Evolutionary conservation across 2,329 filamentous ascomycete genomes (phyloP).

Genomic region (Verticillium zaregamsianum): DNA sequence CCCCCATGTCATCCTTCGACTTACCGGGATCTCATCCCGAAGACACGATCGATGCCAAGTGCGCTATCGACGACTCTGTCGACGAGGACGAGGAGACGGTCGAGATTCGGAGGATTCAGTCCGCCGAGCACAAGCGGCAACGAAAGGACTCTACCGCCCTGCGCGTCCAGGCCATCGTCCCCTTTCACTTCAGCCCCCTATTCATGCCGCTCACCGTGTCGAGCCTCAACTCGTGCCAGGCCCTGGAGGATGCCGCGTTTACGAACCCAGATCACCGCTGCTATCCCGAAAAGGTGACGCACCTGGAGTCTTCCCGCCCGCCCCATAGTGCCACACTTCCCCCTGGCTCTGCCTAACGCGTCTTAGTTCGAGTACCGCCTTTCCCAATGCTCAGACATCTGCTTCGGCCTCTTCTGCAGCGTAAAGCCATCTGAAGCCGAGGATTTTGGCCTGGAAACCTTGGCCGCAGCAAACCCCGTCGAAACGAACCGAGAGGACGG

Average conservation of each 20-base stretch:
- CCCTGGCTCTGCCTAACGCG: conserved; percentile 3
- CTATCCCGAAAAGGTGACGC: conserved; percentile 48
- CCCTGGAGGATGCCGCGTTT: conserved; percentile 53
- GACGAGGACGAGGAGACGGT: conserved; percentile 33
- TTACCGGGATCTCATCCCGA: neutral
- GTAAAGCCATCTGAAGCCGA: conserved; percentile 41
- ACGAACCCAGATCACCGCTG: conserved; percentile 44
- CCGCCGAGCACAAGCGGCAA: conserved; percentile 30
- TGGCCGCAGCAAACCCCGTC: conserved; percentile 50
- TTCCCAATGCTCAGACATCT: conserved; percentile 68
- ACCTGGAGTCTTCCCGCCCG: neutral
- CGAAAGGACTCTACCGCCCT: conserved; percentile 23
- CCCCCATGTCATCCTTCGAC: neutral
- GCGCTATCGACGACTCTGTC: conserved; percentile 34
- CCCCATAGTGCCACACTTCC: neutral
- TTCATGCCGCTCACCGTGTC: conserved; percentile 67
- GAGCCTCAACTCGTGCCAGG: conserved; percentile 57
- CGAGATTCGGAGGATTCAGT: conserved; percentile 33
- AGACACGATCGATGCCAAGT: conserved; percentile 5
- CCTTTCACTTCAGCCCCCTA: conserved; percentile 65
- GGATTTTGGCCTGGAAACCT: conserved; percentile 48
- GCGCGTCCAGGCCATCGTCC: conserved; percentile 38
- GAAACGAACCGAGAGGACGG: conserved; percentile 56
- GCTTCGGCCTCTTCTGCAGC: conserved; percentile 75
- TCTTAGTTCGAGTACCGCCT: conserved; percentile 72